Evolutionary conservation across 176 grass and related monocot species (phyloP).

Genomic region (Triticum urartu): DNA sequence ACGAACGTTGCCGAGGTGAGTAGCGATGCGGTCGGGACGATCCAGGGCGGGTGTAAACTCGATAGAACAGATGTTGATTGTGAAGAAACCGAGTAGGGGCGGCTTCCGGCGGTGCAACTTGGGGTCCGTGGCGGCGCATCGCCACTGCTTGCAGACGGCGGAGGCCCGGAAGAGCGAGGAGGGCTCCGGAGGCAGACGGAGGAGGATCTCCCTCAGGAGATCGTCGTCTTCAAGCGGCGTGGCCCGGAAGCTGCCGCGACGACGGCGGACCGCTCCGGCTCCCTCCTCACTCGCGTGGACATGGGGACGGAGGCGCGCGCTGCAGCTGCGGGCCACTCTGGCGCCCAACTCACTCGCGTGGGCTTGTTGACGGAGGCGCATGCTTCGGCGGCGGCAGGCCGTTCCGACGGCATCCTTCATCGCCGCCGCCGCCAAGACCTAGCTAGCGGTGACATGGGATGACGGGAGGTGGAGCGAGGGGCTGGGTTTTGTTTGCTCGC

Average conservation of each 20-base stretch:
- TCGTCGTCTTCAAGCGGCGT: not conserved
- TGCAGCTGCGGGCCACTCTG: no score
- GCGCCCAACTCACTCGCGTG: no score
- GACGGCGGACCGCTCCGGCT: no score
- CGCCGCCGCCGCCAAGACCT: no score
- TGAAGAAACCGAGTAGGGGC: not conserved
- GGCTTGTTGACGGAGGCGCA: fast-evolving
- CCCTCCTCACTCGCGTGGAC: no score
- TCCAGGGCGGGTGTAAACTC: not conserved
- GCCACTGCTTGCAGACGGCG: not conserved
- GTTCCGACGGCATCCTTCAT: no score
- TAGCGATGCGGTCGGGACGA: not conserved
- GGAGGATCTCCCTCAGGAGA: not conserved
- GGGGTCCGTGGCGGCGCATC: not conserved
- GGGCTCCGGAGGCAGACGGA: not conserved
- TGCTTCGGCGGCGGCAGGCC: no score
- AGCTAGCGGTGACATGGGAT: no score
- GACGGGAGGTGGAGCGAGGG: no score
- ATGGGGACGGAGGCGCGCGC: no score
- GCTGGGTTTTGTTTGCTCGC: no score
- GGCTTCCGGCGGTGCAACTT: not conserved
- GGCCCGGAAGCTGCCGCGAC: no score
- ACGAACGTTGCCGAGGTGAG: not conserved
- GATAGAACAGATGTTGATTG: not conserved
- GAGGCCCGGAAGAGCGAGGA: not conserved